These are phyloP conservation scores for Pleoardoris graminearum DNA, from an alignment of 2,329 filamentous ascomycete species.

Conservation along the genomic window DNA sequence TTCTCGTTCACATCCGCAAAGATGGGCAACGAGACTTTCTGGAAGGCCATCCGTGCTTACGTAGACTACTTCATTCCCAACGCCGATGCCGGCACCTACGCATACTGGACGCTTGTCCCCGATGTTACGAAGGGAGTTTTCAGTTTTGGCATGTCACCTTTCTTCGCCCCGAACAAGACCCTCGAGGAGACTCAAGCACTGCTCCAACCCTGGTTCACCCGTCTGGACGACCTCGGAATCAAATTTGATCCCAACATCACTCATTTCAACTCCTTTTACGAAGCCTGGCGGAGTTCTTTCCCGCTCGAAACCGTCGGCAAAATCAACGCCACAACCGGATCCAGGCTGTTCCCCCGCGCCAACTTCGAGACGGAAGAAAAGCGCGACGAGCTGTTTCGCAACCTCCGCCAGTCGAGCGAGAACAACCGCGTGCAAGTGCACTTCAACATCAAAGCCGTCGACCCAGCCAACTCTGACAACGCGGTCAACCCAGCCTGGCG, in stretches of 20 bases:
- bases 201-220: constrained; percentile 38
- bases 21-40: constrained; percentile 43
- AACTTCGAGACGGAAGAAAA: constrained; percentile 41
- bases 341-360: constrained; percentile 38
- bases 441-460: constrained; percentile 42
- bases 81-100: constrained; percentile 42
- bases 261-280: constrained; percentile 37
- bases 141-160: constrained; percentile 39
- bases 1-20: constrained; percentile 37
- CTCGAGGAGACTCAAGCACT: constrained; percentile 34
- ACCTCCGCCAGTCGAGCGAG: constrained; percentile 38
- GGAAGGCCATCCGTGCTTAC: constrained; percentile 33
- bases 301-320: constrained; percentile 41
- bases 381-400: constrained; percentile 33
- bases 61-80: constrained; percentile 41
- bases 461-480: constrained; percentile 34
- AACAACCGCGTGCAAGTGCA: constrained; percentile 41
- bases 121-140: constrained; percentile 36
- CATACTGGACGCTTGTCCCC: constrained; percentile 39
- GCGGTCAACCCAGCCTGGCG: constrained; percentile 39
- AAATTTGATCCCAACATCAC: constrained; percentile 41
- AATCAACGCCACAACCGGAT: constrained; percentile 38
- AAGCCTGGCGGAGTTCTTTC: constrained; percentile 40
- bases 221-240: constrained; percentile 33
- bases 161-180: constrained; percentile 41